Conservation (phyloP, 805 yeast species). For the Suhomyces xylopsoci region DNA sequence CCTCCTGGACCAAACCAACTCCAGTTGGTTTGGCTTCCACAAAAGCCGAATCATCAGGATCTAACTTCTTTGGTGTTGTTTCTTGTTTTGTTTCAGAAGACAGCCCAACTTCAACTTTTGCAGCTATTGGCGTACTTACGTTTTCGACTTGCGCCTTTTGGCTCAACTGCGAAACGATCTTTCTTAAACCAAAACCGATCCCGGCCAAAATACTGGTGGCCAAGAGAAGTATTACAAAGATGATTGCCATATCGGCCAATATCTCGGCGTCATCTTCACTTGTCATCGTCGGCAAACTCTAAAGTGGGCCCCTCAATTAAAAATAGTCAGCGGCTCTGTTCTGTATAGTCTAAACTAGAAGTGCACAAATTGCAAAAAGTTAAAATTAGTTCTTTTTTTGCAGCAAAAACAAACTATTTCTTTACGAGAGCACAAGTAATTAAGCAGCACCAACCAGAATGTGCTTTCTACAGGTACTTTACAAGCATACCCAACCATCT, state of each 20-base stretch:
- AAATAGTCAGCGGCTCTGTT: background rate
- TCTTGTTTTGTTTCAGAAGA: background rate
- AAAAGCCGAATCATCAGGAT: background rate
- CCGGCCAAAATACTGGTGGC: conserved; percentile 19
- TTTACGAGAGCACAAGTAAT: background rate
- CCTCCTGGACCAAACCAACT: conserved; percentile 9
- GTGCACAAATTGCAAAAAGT: background rate
- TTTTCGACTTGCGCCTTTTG: background rate
- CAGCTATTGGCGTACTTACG: background rate
- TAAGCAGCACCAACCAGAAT: background rate
- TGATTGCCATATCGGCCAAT: conserved; percentile 25
- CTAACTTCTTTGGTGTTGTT: background rate
- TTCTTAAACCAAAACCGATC: background rate
- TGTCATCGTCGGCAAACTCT: background rate
- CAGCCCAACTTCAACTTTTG: background rate
- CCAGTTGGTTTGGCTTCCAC: conserved; percentile 8
- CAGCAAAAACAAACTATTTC: background rate
- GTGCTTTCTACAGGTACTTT: background rate
- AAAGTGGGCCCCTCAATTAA: background rate
- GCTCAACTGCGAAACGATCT: background rate
- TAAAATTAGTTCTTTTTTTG: background rate
- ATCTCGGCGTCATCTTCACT: background rate
- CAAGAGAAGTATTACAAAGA: conserved; percentile 22
- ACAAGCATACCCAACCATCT: background rate
- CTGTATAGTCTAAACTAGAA: background rate